Evolutionary conservation across 768 basidiomycete species (phyloP), one percentile per base, ranked within the genome.

Genomic region (Tulasnella sp.): DNA sequence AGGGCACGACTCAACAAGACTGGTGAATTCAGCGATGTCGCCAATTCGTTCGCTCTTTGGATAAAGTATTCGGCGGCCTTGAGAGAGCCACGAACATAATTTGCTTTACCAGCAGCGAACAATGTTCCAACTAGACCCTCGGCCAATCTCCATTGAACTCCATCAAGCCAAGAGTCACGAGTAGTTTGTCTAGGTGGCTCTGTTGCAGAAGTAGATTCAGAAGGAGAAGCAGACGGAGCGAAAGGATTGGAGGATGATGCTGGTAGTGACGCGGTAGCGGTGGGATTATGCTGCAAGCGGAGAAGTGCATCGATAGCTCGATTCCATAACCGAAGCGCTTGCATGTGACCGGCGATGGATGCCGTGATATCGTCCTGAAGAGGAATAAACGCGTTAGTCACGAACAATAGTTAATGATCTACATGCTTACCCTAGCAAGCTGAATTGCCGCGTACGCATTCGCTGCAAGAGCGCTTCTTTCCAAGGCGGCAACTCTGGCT

Each of bases 1-100:
- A 81, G 64, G 0, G 86, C 84, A 7, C 83, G 74, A 19, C 79
- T 75, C 5, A 73, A 63, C 59, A 85, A 66, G 0, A 77, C 72
- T 13, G 81, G 77, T 0, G 81, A 75, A 54, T 79, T 79, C 9
- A 89, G 62, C 5, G 81, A 70, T 41, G 72, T 67, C 0, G 88
- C 85, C 1, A 96, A 67, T 16, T 79, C 77, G n/a, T 73, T 67
- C 1, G 83, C 84, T 60, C 89, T 82, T 34, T 81, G 71, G 0
- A 81, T 72, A 61, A 90, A 93, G 58, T 83, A 91, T 54, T 87
- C 80, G 1, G 87, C 80, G 59, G 92, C 89, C 19, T 83, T 76
- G 3, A 80, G 75, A 4, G 90, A 88, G 0, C 93, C 93, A 15
- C 88, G 76, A 0, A 67, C 62, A 16, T 78, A 69, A 58, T 90